Conservation (phyloP, 768 basidiomycete genomes). For the Dioszegia hungarica region DNA sequence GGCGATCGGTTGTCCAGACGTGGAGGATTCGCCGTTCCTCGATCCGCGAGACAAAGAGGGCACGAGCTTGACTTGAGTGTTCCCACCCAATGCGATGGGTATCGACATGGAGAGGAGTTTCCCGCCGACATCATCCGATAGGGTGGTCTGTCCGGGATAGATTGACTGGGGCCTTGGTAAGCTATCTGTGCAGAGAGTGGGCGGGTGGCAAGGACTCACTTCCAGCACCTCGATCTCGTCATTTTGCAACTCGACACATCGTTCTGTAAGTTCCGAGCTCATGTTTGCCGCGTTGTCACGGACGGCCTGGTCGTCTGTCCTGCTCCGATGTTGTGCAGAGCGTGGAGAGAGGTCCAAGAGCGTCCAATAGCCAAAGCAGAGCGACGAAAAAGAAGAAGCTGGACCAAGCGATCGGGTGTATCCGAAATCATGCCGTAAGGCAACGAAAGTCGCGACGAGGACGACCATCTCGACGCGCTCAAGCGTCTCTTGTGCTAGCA, state of each 20-base stretch:
- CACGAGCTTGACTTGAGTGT: neutral
- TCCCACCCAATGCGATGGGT: constrained; percentile 19
- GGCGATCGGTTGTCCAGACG: neutral
- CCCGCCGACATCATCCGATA: neutral
- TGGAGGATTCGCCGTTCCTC: neutral
- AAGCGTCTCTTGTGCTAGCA: no score
- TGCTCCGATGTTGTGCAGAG: no score
- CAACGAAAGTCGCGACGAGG: no score
- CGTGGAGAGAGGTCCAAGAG: no score
- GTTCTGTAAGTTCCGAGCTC: neutral
- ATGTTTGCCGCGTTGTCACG: neutral
- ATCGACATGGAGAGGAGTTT: constrained; percentile 19
- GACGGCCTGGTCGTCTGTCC: no score
- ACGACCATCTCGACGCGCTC: no score
- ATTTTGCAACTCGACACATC: constrained; percentile 24
- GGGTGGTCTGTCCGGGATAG: constrained; percentile 15
- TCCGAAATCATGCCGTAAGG: no score
- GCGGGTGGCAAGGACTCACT: constrained; percentile 10
- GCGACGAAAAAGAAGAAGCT: no score
- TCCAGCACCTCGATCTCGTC: constrained; percentile 42
- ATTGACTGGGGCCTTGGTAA: constrained; percentile 22
- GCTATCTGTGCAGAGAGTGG: neutral
- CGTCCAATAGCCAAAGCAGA: no score
- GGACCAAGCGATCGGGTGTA: no score
- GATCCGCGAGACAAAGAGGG: neutral